Percentiles rank a stretch among this genome's conserved stretches.
phyloP scores from a whole-genome alignment of 495 filamentous ascomycete genomes.

The Wilcoxina mikolae region DNA sequence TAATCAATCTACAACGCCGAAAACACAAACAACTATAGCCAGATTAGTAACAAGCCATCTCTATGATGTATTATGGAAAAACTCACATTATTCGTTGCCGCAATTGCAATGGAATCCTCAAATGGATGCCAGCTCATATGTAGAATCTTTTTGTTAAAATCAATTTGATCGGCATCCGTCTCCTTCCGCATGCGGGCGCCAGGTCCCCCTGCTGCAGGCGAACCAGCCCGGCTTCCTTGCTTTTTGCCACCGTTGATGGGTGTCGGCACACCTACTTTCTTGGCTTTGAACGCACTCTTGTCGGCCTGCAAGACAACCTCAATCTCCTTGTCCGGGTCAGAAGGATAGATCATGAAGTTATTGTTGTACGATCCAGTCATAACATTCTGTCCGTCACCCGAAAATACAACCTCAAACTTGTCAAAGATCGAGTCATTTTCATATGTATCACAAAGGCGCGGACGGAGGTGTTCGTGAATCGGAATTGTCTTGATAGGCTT shows the following conservation, averaged over 20 bases:
- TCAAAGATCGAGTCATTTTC: conserved; percentile 99
- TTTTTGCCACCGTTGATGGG: conserved; percentile 85
- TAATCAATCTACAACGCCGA: conserved; percentile 71
- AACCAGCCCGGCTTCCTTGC: conserved; percentile 69
- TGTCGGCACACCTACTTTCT: conserved; percentile 96
- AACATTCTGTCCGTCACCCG: conserved; percentile 92
- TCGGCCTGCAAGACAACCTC: conserved; percentile 96
- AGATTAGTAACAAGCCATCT: background rate
- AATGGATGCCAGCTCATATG: conserved; percentile 99
- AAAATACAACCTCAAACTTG: conserved; percentile 99
- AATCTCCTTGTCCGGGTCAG: conserved; percentile 85
- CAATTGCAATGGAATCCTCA: conserved; percentile 98
- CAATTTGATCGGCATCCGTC: conserved; percentile 97
- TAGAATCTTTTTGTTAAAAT: conserved; percentile 99
- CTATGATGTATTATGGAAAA: background rate
- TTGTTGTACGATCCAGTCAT: conserved; percentile 99
- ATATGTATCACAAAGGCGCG: conserved; percentile 91
- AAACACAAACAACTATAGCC: conserved; percentile 80
- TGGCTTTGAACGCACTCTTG: conserved; percentile 98
- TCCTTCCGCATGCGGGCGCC: conserved; percentile 95
- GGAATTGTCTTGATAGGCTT: conserved; percentile 96
- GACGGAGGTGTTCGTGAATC: conserved; percentile 92
- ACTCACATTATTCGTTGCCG: conserved; percentile 96
- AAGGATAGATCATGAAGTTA: conserved; percentile 99
- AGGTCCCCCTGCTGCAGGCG: conserved; percentile 72